Evolutionary conservation across 169 alveolate species (phyloP).

Genomic region (Eimeria necatrix): DNA sequence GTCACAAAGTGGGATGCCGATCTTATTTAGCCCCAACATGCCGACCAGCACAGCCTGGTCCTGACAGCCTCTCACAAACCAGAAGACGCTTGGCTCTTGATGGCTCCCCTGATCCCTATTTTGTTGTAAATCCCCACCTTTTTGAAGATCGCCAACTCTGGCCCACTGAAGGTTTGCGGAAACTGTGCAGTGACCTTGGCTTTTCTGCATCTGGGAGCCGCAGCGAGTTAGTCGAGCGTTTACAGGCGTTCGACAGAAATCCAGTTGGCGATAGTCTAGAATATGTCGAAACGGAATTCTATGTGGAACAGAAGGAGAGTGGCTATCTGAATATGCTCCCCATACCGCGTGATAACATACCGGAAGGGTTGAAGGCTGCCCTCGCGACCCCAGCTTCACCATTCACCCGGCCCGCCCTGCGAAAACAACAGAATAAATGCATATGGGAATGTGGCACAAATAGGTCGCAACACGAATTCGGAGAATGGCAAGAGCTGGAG

Average conservation of each 20-base stretch:
- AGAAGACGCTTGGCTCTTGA: not conserved
- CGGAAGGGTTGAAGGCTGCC: not conserved
- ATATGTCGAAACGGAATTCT: not conserved
- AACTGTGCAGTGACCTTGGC: slow-evolving; percentile 42
- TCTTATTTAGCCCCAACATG: not conserved
- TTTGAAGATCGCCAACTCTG: slow-evolving; percentile 55
- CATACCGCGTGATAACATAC: not conserved
- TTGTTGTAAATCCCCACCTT: slow-evolving; percentile 50
- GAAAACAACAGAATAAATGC: not conserved
- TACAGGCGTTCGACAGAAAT: slow-evolving; percentile 12
- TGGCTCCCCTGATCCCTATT: slow-evolving; percentile 32
- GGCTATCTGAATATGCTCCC: not conserved
- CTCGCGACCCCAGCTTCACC: not conserved
- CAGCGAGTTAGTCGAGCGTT: not conserved
- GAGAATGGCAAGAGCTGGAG: too few relatives aligned
- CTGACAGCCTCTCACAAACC: not conserved
- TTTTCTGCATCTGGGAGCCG: not conserved
- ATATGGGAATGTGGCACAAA: not conserved
- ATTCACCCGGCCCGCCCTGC: not conserved
- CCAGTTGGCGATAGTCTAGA: not conserved
- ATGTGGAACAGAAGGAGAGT: not conserved
- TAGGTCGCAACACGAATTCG: too few relatives aligned
- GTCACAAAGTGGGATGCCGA: not conserved
- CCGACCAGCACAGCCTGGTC: not conserved
- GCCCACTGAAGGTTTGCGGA: not conserved